Conservation (phyloP, 257 asterid genomes). For the Capsicum chinense region DNA sequence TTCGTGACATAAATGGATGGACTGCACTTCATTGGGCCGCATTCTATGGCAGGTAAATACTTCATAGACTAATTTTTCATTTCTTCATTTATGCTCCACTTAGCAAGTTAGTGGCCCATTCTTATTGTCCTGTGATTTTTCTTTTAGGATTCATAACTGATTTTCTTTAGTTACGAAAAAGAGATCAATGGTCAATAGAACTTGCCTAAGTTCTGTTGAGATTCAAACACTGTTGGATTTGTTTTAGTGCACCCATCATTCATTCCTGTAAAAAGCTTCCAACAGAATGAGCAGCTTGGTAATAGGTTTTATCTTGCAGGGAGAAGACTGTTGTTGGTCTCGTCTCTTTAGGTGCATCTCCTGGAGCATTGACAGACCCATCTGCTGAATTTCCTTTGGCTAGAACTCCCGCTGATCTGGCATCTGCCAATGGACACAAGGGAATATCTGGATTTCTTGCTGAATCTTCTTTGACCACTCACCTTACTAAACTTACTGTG, state of each 20-base stretch:
- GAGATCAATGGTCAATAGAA: not conserved
- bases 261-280: not conserved
- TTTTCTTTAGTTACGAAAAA: not conserved
- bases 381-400: constrained; percentile 67
- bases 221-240: constrained; percentile 11
- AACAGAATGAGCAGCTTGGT: constrained; percentile 1
- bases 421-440: constrained; percentile 87
- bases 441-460: constrained; percentile 97
- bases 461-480: constrained; percentile 72
- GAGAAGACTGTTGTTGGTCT: constrained; percentile 90
- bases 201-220: not conserved
- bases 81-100: constrained; percentile 1
- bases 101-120: constrained; percentile 18
- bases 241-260: not conserved
- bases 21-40: constrained; percentile 99
- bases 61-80: not conserved
- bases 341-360: constrained; percentile 80
- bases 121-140: constrained; percentile 13
- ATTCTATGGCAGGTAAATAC: constrained; percentile 77
- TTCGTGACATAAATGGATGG: constrained; percentile 96
- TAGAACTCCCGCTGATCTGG: constrained; percentile 90
- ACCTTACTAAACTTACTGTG: constrained; percentile 65
- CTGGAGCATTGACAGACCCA: constrained; percentile 87
- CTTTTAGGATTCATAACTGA: constrained; percentile 12
- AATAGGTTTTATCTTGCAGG: constrained; percentile 49